These are phyloP conservation scores for Metschnikowia rubicola DNA, from an alignment of 805 yeast species.

Conservation along the genomic window DNA sequence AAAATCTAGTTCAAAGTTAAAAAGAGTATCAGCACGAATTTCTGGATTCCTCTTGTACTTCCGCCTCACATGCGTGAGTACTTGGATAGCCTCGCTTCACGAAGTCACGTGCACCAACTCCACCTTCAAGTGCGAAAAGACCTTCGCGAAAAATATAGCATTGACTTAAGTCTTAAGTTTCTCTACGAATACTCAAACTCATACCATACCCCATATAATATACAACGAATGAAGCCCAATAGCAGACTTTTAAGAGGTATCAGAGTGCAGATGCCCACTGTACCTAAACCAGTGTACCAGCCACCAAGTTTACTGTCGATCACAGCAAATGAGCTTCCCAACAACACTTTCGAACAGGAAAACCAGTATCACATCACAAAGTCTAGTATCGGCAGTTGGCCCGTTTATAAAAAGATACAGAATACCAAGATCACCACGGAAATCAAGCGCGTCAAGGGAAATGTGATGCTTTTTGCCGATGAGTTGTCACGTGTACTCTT, in stretches of 20 bases:
- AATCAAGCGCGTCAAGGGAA: conserved; percentile 68
- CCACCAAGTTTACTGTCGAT: conserved; percentile 26
- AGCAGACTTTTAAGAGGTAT: conserved; percentile 21
- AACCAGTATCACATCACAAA: conserved; percentile 43
- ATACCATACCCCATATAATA: no score
- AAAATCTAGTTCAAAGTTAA: no score
- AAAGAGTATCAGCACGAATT: no score
- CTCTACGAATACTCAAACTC: background rate
- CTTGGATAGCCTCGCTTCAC: no score
- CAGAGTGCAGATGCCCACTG: conserved; percentile 19
- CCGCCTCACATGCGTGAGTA: no score
- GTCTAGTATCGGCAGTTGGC: conserved; percentile 65
- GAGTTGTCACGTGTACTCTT: conserved; percentile 49
- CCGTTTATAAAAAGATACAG: conserved; percentile 73
- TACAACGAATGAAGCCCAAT: conserved; percentile 21
- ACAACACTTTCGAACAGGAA: conserved; percentile 31
- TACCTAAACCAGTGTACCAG: conserved; percentile 19
- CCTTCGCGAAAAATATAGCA: no score
- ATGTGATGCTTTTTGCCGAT: conserved; percentile 57
- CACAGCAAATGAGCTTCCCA: conserved; percentile 16
- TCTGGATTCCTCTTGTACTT: no score
- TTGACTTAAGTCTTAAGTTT: background rate
- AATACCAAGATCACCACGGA: conserved; percentile 69
- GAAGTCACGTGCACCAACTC: no score
- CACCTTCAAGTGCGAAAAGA: no score